phyloP scores from a whole-genome alignment of 441 rosid species.

The Gossypium lobatum region DNA sequence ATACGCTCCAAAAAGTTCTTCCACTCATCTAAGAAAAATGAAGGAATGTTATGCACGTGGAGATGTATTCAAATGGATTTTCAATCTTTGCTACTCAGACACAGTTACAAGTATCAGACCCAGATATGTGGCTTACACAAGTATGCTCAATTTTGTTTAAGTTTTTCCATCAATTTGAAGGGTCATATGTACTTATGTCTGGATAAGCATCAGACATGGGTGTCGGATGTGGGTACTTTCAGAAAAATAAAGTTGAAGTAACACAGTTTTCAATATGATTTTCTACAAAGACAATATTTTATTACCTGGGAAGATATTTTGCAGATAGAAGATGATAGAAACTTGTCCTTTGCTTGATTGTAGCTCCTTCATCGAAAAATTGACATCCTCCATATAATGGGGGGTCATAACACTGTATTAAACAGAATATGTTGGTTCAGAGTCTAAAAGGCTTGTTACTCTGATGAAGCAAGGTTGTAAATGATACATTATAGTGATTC shows the following conservation, averaged over 20 bases:
- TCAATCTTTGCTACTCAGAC: not conserved
- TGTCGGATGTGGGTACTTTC: not conserved
- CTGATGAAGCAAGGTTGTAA: not conserved
- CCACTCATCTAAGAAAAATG: constrained; percentile 68
- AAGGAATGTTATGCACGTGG: not conserved
- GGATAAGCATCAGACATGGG: not conserved
- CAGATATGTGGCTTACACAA: not conserved
- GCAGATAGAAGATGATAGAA: constrained; percentile 85
- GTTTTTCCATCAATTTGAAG: not conserved
- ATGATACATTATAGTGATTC: not conserved
- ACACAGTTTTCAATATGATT: not conserved
- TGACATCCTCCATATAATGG: constrained; percentile 82
- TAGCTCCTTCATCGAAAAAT: constrained; percentile 70
- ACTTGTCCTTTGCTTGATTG: constrained; percentile 63
- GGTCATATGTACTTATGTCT: not conserved
- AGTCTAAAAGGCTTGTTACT: not conserved
- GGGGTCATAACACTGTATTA: constrained; percentile 82
- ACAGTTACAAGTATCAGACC: not conserved
- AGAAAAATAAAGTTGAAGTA: not conserved
- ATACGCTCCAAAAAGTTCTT: constrained; percentile 88
- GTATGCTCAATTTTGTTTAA: no score
- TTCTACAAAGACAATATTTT: constrained; percentile 2
- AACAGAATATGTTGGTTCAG: constrained; percentile 20
- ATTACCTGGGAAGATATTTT: constrained; percentile 79
- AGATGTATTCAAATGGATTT: constrained; percentile 11